A percentile compares a stretch with the other conserved stretches of the same genome.
Conservation (phyloP, 2,329 filamentous ascomycete genomes). For the Colletotrichum acutatum region DNA sequence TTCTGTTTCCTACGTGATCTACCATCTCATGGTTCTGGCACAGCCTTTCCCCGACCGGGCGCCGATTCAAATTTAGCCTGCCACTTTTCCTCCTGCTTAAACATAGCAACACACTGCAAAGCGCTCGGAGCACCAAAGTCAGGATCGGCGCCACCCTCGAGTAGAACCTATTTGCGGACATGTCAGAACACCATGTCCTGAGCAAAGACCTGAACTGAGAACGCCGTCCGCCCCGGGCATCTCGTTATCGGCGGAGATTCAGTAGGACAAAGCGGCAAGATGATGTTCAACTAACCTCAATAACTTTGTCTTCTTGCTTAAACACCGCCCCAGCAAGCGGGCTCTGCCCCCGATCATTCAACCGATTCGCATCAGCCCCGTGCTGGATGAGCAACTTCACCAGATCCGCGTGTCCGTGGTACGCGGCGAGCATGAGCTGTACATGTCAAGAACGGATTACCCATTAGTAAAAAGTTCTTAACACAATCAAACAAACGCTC, state of each 20-base stretch:
- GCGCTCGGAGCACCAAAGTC: constrained; percentile 62
- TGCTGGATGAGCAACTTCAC: constrained; percentile 69
- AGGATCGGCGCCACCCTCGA: constrained; percentile 65
- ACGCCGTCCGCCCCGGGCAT: too few species aligned
- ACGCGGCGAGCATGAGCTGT: constrained; percentile 80
- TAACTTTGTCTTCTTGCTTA: constrained; percentile 74
- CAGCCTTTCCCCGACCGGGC: constrained; percentile 57
- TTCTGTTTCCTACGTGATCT: too few species aligned
- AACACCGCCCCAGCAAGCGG: constrained; percentile 79
- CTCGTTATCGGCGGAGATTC: neutral
- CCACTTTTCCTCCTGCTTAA: constrained; percentile 64
- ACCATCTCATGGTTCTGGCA: neutral
- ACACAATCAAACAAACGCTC: neutral
- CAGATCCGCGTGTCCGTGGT: constrained; percentile 72
- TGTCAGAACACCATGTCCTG: neutral
- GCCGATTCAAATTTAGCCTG: constrained; percentile 60
- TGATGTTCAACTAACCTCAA: constrained; percentile 60
- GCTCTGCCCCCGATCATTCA: constrained; percentile 77
- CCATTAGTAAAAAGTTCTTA: too few species aligned
- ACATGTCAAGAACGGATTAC: too few species aligned
- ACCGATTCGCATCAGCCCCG: constrained; percentile 73
- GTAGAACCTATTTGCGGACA: constrained; percentile 49
- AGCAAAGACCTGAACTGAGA: too few species aligned
- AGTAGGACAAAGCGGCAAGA: neutral
- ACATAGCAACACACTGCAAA: constrained; percentile 59